phyloP scores from a whole-genome alignment of 1,139 yeast genomes.

The Sugiyamaella castrensis region DNA sequence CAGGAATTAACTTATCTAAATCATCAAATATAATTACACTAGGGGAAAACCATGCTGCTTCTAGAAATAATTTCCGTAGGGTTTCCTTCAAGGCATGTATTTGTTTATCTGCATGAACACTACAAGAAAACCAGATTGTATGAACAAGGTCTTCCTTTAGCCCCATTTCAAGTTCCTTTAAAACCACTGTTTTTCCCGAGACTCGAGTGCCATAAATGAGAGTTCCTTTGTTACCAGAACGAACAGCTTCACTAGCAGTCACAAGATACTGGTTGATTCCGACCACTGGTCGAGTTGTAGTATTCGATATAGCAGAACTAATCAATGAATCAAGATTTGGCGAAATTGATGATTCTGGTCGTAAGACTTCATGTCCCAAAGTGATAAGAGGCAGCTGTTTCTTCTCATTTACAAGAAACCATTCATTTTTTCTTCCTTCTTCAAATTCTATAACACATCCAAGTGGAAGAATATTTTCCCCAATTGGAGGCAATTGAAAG shows the following conservation, averaged over 20 bases:
- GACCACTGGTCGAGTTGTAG: conserved; percentile 39
- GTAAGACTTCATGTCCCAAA: conserved; percentile 50
- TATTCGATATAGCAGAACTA: not conserved
- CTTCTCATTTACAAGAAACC: conserved; percentile 41
- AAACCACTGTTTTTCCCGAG: conserved; percentile 67
- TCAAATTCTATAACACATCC: conserved; percentile 65
- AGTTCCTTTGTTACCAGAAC: conserved; percentile 51
- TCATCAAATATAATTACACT: conserved; percentile 74
- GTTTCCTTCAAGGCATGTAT: conserved; percentile 49
- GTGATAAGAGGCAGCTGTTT: not conserved
- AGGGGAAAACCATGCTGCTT: conserved; percentile 79
- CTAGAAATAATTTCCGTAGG: conserved; percentile 52
- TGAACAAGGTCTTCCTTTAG: conserved; percentile 46
- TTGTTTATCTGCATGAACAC: conserved; percentile 54
- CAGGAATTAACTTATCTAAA: conserved; percentile 70
- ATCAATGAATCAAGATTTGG: conserved; percentile 21
- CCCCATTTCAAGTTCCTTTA: conserved; percentile 43
- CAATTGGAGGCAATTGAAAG: conserved; percentile 45
- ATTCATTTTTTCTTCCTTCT: conserved; percentile 35
- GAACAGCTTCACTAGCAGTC: conserved; percentile 46
- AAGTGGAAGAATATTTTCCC: conserved; percentile 45
- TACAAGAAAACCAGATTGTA: conserved; percentile 51
- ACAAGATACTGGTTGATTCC: conserved; percentile 54
- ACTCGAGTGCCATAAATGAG: conserved; percentile 75
- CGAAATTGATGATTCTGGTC: conserved; percentile 50